Evolutionary conservation across 306 rosid species (phyloP), one percentile per base, ranked within the genome.

Genomic region (Abrus precatorius): DNA sequence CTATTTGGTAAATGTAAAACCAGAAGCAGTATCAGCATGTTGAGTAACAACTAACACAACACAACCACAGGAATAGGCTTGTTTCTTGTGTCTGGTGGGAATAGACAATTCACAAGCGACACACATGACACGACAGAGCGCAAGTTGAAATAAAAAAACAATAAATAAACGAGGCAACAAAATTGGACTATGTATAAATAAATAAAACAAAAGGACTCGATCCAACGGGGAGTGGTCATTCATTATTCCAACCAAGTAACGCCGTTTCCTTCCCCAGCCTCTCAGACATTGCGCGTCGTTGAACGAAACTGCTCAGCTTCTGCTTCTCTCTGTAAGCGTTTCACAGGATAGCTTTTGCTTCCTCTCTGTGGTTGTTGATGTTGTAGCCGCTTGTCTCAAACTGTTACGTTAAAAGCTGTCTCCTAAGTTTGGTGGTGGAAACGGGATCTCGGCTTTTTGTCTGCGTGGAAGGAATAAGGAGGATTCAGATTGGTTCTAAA

Each of bases 251-350:
- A 73, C 79, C 67, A 7, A 64, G 72, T 81, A 81, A 74, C 80
- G 84, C 84, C 80, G 84, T 81, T 81, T 81, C 80, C 78, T 41
- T 43, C 72, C 74, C 33, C 28, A 36, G n/a, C 63, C 8, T 79
- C 72, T 41, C 55, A 7, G 4, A 61, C 49, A 40, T 6, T 34
- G 50, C 52, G 38, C 34, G 9, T 50, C 2, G 32, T 12, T 68
- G 32, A 65, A 65, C 72, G 34, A 47, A 55, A 52, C 64, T 7
- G 0, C 34, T 20, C 72, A 1, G n/a, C 50, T 30, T 52, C 68
- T 11, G 28, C 59, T 20, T 47, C 28, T 69, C 6, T 30, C 65
- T 34, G 67, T 50, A 40, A 72, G 74, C 74, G 81, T 74, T 76
- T 61, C 36, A 2, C 20, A 20, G 20, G 20, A 20, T 20, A 20